phyloP scores from a whole-genome alignment of 2,329 filamentous ascomycete species.

The Aspergillus carbonarius region DNA sequence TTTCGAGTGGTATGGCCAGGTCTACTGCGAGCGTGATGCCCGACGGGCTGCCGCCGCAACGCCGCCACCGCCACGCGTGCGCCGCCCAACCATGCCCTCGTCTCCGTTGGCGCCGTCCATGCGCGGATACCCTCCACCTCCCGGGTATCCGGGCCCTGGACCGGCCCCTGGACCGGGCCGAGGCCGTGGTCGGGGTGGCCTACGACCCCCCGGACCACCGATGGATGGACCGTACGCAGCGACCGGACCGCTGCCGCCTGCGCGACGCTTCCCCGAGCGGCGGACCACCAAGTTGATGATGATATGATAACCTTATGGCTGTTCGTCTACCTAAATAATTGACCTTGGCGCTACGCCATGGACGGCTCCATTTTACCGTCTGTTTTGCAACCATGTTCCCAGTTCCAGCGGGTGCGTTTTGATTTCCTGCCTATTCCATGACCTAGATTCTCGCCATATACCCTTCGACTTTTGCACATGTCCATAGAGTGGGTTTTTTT shows the following conservation, averaged over 20 bases:
- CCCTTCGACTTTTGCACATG: background rate
- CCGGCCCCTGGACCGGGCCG: constrained; percentile 8
- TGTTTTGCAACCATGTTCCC: background rate
- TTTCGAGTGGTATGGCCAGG: constrained; percentile 77
- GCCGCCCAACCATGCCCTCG: constrained; percentile 32
- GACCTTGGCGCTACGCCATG: background rate
- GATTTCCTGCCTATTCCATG: background rate
- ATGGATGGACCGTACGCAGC: constrained; percentile 26
- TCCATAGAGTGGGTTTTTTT: background rate
- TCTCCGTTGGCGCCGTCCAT: constrained; percentile 33
- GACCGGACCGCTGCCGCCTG: background rate
- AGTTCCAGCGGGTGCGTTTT: background rate
- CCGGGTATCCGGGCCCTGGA: constrained; percentile 24
- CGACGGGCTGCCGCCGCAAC: constrained; percentile 53
- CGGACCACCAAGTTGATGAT: constrained; percentile 52
- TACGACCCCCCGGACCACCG: constrained; percentile 23
- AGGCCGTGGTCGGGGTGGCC: constrained; percentile 9
- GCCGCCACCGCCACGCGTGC: constrained; percentile 37
- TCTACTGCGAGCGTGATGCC: constrained; percentile 87
- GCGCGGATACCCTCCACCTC: constrained; percentile 24
- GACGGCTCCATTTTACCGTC: background rate
- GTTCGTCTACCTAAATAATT: background rate
- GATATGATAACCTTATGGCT: constrained; percentile 34
- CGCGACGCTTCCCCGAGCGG: constrained; percentile 46
- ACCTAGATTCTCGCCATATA: constrained; percentile 1